These are phyloP conservation scores for Solanum pennellii DNA, from an alignment of 257 asterid species.

Conservation along the genomic window DNA sequence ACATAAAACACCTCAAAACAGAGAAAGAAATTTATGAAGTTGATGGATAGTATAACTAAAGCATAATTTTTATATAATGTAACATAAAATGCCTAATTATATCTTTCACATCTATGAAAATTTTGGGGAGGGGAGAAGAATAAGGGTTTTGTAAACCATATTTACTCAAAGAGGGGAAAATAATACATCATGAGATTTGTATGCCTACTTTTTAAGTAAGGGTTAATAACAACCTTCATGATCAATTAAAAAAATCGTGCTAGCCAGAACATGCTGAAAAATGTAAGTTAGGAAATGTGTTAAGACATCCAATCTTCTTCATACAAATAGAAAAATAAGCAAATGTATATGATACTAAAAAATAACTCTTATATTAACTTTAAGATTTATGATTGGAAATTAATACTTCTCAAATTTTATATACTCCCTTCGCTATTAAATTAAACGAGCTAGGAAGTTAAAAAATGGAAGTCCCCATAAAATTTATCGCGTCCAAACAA, in stretches of 20 bases:
- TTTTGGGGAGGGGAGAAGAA: not conserved
- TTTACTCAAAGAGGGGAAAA: not conserved
- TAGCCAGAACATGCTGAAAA: not conserved
- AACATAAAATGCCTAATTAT: not conserved
- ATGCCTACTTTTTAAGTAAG: not conserved
- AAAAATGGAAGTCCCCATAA: no score
- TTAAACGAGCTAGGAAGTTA: no score
- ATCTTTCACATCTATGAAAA: not conserved
- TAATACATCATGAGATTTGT: not conserved
- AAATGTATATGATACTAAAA: no score
- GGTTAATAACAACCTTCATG: not conserved
- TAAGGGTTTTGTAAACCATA: no score
- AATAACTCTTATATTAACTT: no score
- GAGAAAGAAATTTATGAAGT: not conserved
- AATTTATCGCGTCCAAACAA: not conserved
- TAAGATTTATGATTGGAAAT: no score
- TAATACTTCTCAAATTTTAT: no score
- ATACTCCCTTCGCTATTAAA: no score
- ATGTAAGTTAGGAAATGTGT: not conserved
- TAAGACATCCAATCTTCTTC: not conserved
- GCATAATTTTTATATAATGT: not conserved
- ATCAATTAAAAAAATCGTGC: no score
- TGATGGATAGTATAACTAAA: not conserved
- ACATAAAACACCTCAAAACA: not conserved
- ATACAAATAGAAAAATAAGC: not conserved